phyloP scores from a whole-genome alignment of 768 basidiomycete genomes.

The Hortiboletus campestris region DNA sequence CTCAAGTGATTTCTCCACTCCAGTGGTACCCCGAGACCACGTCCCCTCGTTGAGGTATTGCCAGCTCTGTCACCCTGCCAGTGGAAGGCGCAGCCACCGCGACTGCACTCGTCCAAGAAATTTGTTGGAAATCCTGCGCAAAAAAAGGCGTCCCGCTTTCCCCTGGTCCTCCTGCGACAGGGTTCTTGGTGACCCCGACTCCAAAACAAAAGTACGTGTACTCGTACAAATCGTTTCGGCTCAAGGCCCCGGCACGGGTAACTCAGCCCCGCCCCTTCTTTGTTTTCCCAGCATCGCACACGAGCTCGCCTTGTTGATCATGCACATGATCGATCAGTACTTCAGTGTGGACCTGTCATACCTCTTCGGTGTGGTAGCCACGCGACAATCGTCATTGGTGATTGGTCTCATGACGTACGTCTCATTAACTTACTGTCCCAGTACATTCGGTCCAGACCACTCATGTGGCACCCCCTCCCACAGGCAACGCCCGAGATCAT shows the following conservation, averaged over 20 bases:
- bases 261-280: not conserved
- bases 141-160: not conserved
- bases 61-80: not conserved
- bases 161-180: not conserved
- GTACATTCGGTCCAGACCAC: not conserved
- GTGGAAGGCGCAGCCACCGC: not conserved
- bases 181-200: constrained; percentile 2
- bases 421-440: not conserved
- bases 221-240: not conserved
- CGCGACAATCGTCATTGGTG: constrained; percentile 16
- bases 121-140: not conserved
- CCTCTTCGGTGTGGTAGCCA: constrained; percentile 45
- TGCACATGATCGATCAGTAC: too few relatives aligned
- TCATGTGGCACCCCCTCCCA: constrained; percentile 37
- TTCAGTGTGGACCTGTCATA: constrained; percentile 34
- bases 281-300: not conserved
- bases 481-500: constrained; percentile 56
- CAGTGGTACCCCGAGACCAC: too few relatives aligned
- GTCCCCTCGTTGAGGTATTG: too few relatives aligned
- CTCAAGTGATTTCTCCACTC: too few relatives aligned
- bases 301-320: constrained; percentile 47
- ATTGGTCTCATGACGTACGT: constrained; percentile 4
- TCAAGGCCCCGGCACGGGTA: not conserved
- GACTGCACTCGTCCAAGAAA: not conserved
- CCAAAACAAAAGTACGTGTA: not conserved